Evolutionary conservation across 768 basidiomycete genomes (phyloP).

Genomic region (Termitomyces eurrhizus): DNA sequence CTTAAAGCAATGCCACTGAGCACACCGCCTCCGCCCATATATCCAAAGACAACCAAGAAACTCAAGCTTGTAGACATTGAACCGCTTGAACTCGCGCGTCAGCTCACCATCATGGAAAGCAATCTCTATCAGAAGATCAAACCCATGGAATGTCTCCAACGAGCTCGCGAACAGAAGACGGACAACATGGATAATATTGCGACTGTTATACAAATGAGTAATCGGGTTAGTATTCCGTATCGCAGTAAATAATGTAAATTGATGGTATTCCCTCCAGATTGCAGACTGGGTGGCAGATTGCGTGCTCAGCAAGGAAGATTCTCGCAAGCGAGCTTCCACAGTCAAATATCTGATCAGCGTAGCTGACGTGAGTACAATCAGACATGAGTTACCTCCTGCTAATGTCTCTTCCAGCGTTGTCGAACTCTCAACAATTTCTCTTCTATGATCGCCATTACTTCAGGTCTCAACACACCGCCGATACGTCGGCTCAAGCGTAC

Average conservation of each 20-base stretch:
- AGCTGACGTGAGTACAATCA: slow-evolving; percentile 68
- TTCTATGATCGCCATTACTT: slow-evolving; percentile 94
- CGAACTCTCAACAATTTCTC: slow-evolving; percentile 90
- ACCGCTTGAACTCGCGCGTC: slow-evolving; percentile 85
- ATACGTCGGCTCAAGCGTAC: slow-evolving; percentile 91
- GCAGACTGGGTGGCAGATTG: slow-evolving; percentile 91
- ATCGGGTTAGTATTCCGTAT: slow-evolving; percentile 50
- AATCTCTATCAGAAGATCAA: slow-evolving; percentile 83
- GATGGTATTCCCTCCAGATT: slow-evolving; percentile 46
- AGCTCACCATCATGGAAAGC: slow-evolving; percentile 90
- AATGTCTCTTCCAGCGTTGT: slow-evolving; percentile 59
- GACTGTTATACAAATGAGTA: slow-evolving; percentile 82
- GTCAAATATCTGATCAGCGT: slow-evolving; percentile 90
- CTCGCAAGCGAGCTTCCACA: slow-evolving; percentile 71
- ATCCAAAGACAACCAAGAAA: slow-evolving; percentile 68
- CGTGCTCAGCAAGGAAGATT: slow-evolving; percentile 78
- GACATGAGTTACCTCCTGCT: background rate
- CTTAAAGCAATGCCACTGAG: slow-evolving; percentile 52
- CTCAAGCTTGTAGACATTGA: slow-evolving; percentile 85
- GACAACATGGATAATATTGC: slow-evolving; percentile 83
- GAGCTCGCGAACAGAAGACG: slow-evolving; percentile 70
- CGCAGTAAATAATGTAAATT: background rate
- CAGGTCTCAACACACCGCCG: slow-evolving; percentile 90
- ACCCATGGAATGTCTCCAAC: slow-evolving; percentile 86
- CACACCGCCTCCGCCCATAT: slow-evolving; percentile 71